Base-by-base conservation (phyloP, 2,329 filamentous ascomycete species). In the Pezicula carpinea region DNA sequence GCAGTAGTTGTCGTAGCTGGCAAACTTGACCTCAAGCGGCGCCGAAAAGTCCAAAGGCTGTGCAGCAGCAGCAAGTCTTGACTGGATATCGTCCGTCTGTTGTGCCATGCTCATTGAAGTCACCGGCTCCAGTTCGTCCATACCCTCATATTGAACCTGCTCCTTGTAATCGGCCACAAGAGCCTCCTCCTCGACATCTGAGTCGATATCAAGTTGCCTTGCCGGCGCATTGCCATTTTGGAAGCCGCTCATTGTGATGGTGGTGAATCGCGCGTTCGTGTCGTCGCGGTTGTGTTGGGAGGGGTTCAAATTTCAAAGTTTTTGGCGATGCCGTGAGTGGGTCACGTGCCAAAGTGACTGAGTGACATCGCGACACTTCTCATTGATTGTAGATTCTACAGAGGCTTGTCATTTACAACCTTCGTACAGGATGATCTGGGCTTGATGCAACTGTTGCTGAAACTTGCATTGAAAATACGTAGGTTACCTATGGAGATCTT, bases 1-100 rank as follows among this genome's bases (percentile, higher is more conserved):
- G 84, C 93, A 99, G 80, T 99, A 99, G 68, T 89, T 89, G 75
- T 99, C 93, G 78, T 99, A 99, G 75, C 91, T 96, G 69, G 89
- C 85, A 75, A 97, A 96, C 75, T 97, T 97, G 69, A 89, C 88
- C 71, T 97, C 93, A 47, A 99, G 80, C 29, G 91, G 89, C 40
- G 93, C 93, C 65, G 93, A 90, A 71, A 95, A 97, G 68, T 99
- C 93, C 58, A 99, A 79, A 43, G 93, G 93, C 64, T 93, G 92
- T 55, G 93, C 93, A 50, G 93, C 93, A 57, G 91, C 89, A 56
- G 85, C 85, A 54, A 99, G 79, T 68, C 93, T 87, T 54, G 89
- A 86, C 74, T 97, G 91, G 63, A 99, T 89, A 66, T 97, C 93
- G 69, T 95, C 89, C 65, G 82, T 77, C 69, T 89, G 87, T 64